Base-by-base conservation (phyloP, 495 filamentous ascomycete genomes). In the Aspergillus olivimuriae region DNA sequence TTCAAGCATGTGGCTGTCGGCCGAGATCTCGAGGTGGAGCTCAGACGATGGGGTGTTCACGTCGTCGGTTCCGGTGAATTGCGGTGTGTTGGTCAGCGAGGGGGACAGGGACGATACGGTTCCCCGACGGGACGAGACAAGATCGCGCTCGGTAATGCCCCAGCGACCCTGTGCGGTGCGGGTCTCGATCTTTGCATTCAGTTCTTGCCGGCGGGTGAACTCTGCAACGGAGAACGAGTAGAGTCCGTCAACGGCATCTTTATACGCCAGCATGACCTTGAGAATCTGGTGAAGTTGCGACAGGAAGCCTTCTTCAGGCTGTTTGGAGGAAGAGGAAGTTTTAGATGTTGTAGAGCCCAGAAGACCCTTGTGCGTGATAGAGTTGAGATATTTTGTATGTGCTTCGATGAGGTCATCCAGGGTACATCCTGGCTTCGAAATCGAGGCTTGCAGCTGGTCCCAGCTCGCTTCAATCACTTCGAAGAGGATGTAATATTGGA, bases 401-500 rank as follows among this genome's bases (percentile, higher is more conserved):
- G 92, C 94, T 33, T 77, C 77, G 59, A 97, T 96, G 14, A 99
- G 75, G 59, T 97, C 92, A 66, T 97, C 94, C 12, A 99, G 77
- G 0, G 94, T 99, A 53, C 81, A 86, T 24, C 84, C 83, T 12
- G 87, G 86, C 57, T 85, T 89, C 35, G 72, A 76, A 41, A 95
- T 81, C 28, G 83, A 83, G 3, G 77, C 74, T 52, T 95, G 84
- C 6, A 99, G 75, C 50, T 87, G 81, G 47, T 86, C 81, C 94
- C 94, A 99, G 41, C 84, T 86, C 41, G 82, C 80, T 63, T 97
- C 92, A 59, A 99, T 97, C 50, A 99, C 94, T 62, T 97, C 92
- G 55, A 96, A 96, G 14, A 99, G 77, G 52, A 99, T 96, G 63
- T 99, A 99, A 66, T 95, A 95, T 60, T 97, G 94, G 23, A 99